These are phyloP conservation scores for Geotrichum reessii DNA, from an alignment of 1,139 yeast genomes.

Conservation along the genomic window DNA sequence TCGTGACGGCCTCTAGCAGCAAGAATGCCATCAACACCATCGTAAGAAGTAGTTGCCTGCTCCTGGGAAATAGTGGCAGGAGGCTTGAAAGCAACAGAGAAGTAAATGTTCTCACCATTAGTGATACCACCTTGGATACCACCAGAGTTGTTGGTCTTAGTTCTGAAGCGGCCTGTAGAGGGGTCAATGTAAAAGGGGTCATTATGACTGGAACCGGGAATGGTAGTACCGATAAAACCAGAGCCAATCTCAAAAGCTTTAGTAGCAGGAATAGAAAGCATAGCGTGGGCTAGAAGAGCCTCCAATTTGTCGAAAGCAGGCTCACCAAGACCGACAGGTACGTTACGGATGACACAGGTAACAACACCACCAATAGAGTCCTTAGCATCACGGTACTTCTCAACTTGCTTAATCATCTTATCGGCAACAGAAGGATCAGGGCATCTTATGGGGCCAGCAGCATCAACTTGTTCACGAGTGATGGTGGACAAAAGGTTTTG, in stretches of 20 bases:
- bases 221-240: conserved; percentile 82
- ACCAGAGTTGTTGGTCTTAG: conserved; percentile 88
- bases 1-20: conserved; percentile 98
- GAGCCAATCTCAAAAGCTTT: conserved; percentile 97
- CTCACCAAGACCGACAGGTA: conserved; percentile 93
- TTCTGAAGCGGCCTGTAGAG: conserved; percentile 53
- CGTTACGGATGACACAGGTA: conserved; percentile 91
- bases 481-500: conserved; percentile 61
- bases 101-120: conserved; percentile 91
- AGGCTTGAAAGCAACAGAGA: conserved; percentile 93
- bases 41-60: conserved; percentile 81
- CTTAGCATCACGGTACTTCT: conserved; percentile 74
- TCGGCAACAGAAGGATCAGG: conserved; percentile 71
- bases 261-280: conserved; percentile 95
- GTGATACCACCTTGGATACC: conserved; percentile 98
- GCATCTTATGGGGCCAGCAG: conserved; percentile 85
- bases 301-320: conserved; percentile 96
- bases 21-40: conserved; percentile 76
- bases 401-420: conserved; percentile 80
- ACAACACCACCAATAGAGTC: conserved; percentile 98
- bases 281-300: conserved; percentile 92
- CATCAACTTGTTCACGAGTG: conserved; percentile 85
- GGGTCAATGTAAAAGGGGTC: conserved; percentile 49
- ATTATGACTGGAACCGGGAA: conserved; percentile 92
- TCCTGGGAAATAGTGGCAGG: conserved; percentile 96